These are phyloP conservation scores for Myochromella boudieri DNA, from an alignment of 768 basidiomycete genomes.

Conservation along the genomic window DNA sequence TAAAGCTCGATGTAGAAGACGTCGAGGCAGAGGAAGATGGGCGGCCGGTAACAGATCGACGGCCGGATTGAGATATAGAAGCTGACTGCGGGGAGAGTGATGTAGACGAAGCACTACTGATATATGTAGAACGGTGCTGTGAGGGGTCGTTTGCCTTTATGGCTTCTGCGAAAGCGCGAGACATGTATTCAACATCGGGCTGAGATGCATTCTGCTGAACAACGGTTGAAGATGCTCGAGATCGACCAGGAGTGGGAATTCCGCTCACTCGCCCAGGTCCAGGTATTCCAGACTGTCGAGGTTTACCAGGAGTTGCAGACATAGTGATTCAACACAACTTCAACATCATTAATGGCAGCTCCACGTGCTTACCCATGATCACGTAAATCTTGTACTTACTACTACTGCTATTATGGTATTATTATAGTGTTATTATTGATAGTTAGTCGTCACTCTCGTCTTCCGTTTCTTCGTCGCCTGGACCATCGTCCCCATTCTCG, in stretches of 20 bases:
- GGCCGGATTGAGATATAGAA: conserved; percentile 48
- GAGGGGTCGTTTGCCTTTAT: conserved; percentile 81
- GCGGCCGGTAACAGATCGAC: conserved; percentile 43
- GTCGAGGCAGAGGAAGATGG: conserved; percentile 65
- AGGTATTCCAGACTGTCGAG: conserved; percentile 42
- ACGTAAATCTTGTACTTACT: no score
- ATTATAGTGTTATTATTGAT: no score
- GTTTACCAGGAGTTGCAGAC: conserved; percentile 36
- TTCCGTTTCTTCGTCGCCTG: background rate
- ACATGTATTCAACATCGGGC: conserved; percentile 56
- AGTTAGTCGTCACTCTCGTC: conserved; percentile 8
- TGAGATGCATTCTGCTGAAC: conserved; percentile 32
- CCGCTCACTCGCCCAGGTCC: conserved; percentile 38
- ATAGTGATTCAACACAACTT: conserved; percentile 12
- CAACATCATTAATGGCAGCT: conserved; percentile 2
- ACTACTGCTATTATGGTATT: no score
- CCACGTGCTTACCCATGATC: conserved; percentile 16
- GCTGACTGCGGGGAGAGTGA: conserved; percentile 50
- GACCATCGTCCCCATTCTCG: conserved; percentile 7
- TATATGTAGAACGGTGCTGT: conserved; percentile 48
- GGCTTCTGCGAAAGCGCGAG: conserved; percentile 76
- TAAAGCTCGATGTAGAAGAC: conserved; percentile 36
- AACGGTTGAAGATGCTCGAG: conserved; percentile 63
- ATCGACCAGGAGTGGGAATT: conserved; percentile 73
- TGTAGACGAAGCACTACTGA: conserved; percentile 36